Conservation (phyloP, 805 yeast genomes). For the Metschnikowia santaceciliae region DNA sequence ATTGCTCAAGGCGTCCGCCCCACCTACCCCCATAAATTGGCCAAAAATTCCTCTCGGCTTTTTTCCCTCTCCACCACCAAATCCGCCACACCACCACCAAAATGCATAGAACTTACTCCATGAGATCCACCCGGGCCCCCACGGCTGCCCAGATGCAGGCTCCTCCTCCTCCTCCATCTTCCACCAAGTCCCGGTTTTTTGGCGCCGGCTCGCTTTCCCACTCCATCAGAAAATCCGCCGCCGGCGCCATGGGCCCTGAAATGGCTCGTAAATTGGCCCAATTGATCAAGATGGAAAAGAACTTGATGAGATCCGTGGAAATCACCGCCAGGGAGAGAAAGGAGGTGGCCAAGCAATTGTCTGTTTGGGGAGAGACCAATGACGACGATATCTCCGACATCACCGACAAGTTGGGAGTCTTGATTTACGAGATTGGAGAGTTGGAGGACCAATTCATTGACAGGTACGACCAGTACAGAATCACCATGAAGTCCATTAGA, state of each 20-base stretch:
- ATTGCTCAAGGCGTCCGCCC: slow-evolving; percentile 1
- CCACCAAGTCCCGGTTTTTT: slow-evolving; percentile 86
- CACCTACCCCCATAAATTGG: background rate
- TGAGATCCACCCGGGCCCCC: slow-evolving; percentile 94
- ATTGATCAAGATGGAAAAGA: slow-evolving; percentile 77
- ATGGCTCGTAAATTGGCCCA: slow-evolving; percentile 69
- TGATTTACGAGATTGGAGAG: slow-evolving; percentile 79
- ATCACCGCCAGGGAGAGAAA: slow-evolving; percentile 72
- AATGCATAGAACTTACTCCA: slow-evolving; percentile 99
- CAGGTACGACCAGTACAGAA: slow-evolving; percentile 80
- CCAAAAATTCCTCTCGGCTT: background rate
- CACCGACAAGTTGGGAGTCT: slow-evolving; percentile 82
- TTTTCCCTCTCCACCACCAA: background rate
- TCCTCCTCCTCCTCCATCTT: slow-evolving; percentile 93
- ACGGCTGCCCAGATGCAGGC: slow-evolving; percentile 92
- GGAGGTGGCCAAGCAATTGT: slow-evolving; percentile 77
- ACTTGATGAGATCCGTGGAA: slow-evolving; percentile 75
- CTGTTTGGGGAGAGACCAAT: slow-evolving; percentile 83
- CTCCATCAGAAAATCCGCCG: slow-evolving; percentile 64
- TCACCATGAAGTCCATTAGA: slow-evolving; percentile 74
- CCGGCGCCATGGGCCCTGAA: slow-evolving; percentile 80
- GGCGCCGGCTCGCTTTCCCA: slow-evolving; percentile 72
- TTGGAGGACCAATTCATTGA: slow-evolving; percentile 84
- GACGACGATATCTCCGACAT: slow-evolving; percentile 84
- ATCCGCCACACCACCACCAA: background rate